phyloP scores from a whole-genome alignment of 768 basidiomycete species.

The Trametes elegans region DNA sequence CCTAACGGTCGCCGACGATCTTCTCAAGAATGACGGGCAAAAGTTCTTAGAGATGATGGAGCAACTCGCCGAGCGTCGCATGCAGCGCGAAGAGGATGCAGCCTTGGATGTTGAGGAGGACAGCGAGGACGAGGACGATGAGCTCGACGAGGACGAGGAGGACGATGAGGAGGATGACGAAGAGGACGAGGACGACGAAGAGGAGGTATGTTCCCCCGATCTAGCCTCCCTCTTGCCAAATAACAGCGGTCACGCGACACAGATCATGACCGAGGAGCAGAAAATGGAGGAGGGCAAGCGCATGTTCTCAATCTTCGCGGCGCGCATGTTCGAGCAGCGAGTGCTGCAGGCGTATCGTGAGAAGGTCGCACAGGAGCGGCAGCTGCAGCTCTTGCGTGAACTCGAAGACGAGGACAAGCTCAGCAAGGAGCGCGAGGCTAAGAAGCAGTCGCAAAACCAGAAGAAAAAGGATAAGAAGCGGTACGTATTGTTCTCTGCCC shows the following conservation, averaged over 20 bases:
- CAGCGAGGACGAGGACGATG: slow-evolving; percentile 49
- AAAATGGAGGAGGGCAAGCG: slow-evolving; percentile 99
- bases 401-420: slow-evolving; percentile 93
- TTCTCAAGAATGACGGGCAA: slow-evolving; percentile 97
- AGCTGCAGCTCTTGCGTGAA: slow-evolving; percentile 88
- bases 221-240: background rate
- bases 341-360: slow-evolving; percentile 96
- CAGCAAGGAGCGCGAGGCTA: slow-evolving; percentile 83
- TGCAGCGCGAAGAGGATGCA: slow-evolving; percentile 82
- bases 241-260: slow-evolving; percentile 14
- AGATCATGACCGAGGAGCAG: slow-evolving; percentile 92
- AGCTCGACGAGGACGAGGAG: slow-evolving; percentile 48
- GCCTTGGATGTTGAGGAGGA: slow-evolving; percentile 45
- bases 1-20: slow-evolving; percentile 96
- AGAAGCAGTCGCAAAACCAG: slow-evolving; percentile 91
- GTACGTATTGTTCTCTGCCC: slow-evolving; percentile 39
- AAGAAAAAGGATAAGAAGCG: slow-evolving; percentile 99
- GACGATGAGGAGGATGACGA: slow-evolving; percentile 51
- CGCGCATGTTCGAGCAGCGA: slow-evolving; percentile 98
- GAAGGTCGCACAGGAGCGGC: slow-evolving; percentile 93
- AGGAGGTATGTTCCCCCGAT: slow-evolving; percentile 33
- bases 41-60: slow-evolving; percentile 99
- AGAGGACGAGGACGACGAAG: slow-evolving; percentile 51
- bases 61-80: slow-evolving; percentile 90
- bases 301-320: slow-evolving; percentile 99